Conservation (phyloP, 306 rosid genomes). For the Purshia tridentata region DNA sequence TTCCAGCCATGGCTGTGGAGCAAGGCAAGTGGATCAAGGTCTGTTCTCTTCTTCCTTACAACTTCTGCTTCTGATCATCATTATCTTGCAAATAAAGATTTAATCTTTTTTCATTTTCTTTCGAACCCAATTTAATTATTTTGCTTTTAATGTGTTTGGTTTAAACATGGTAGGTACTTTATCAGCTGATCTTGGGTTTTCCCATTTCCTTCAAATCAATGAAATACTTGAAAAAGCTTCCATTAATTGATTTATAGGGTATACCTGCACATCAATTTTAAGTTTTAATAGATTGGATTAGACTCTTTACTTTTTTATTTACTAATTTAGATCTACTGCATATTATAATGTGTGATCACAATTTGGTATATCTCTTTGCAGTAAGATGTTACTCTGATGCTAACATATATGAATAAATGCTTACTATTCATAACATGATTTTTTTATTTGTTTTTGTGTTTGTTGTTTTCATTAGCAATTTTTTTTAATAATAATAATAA, state of each 20-base stretch:
- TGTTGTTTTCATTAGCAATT: not conserved
- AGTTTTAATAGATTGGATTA: not conserved
- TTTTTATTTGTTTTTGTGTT: not conserved
- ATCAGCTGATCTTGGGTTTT: not conserved
- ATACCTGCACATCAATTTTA: not conserved
- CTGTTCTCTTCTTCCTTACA: not conserved
- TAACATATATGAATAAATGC: not conserved
- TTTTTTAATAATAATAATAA: too few relatives aligned
- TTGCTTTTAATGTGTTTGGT: too few relatives aligned
- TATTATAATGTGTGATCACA: not conserved
- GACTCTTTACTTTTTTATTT: not conserved
- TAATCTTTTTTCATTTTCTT: not conserved
- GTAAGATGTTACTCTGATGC: not conserved
- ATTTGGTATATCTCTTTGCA: not conserved
- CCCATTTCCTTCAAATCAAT: not conserved
- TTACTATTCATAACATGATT: too few relatives aligned
- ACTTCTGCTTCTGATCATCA: not conserved
- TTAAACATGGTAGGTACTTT: too few relatives aligned
- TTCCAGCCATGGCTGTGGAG: constrained; percentile 46
- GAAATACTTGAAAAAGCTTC: not conserved
- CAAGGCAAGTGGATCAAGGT: constrained; percentile 83
- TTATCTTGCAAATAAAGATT: not conserved
- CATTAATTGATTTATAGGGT: not conserved
- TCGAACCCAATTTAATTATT: too few relatives aligned
- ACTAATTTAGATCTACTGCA: not conserved